These are phyloP conservation scores for Fraxinus excelsior DNA, from an alignment of 257 asterid genomes.

Conservation along the genomic window DNA sequence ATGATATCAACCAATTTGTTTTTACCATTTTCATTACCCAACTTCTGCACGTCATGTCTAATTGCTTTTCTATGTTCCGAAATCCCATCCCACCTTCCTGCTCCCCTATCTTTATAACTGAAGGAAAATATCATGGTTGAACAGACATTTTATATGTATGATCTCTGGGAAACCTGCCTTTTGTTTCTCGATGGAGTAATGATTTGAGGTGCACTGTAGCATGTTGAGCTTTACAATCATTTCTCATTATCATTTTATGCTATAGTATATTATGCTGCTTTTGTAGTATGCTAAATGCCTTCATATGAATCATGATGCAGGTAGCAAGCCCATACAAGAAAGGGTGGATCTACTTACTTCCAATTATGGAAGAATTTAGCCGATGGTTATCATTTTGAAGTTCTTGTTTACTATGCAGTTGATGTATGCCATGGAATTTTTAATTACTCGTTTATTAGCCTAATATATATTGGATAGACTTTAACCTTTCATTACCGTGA, in stretches of 20 bases:
- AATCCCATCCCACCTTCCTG: neutral
- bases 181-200: neutral
- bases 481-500: neutral
- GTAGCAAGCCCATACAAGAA: neutral
- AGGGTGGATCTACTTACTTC: neutral
- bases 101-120: neutral
- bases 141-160: neutral
- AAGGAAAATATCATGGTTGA: neutral
- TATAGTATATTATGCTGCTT: neutral
- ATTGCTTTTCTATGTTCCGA: neutral
- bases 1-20: neutral
- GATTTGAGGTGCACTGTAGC: neutral
- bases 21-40: neutral
- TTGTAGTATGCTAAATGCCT: neutral
- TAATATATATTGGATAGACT: neutral
- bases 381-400: neutral
- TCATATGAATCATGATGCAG: conserved; percentile 7
- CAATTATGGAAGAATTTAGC: neutral
- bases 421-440: neutral
- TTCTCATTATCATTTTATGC: neutral
- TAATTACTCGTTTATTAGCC: neutral
- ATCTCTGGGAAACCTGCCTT: neutral
- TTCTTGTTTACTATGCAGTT: neutral
- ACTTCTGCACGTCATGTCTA: neutral
- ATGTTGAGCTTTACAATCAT: neutral